Evolutionary conservation across 495 filamentous ascomycete species (phyloP), one percentile per base, ranked within the genome.

Genomic region (Annulohypoxylon bovei): DNA sequence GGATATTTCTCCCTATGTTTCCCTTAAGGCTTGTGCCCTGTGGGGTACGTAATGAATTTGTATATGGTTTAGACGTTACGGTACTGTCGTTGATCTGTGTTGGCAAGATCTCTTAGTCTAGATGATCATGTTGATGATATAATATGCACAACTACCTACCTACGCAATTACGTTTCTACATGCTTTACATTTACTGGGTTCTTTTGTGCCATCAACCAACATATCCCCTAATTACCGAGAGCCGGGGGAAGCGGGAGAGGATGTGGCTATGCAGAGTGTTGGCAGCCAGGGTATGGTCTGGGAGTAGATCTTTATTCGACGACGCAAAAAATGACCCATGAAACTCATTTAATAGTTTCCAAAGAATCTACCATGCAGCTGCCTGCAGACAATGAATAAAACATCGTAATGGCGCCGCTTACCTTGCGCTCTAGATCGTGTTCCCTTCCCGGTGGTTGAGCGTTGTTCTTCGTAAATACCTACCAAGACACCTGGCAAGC

Each of bases 271-370:
- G 61, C 61, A 55, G 12, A 9, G n/a, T 55, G 11, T 44, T n/a
- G 27, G 28, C 33, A n/a, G 16, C 47, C 23, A 23, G 49, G 50
- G 50, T 55, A 3, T 27, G 44, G 42, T 5, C 50, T 30, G n/a
- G 39, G 16, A 54, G 63, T n/a, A 58, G 53, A 52, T 58, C 63
- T 52, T 66, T 27, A 57, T 66, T 66, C 53, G 53, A 47, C 28
- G 40, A 58, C 28, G n/a, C 22, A 14, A 40, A 20, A 46, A 3
- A 22, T 46, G 39, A n/a, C 25, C 49, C 47, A 47, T 62, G 30
- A 32, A 49, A 20, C 58, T 62, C 58, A 62, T 62, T 62, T 50
- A 49, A 35, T 44, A 30, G 6, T 18, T 35, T 37, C 20, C 32
- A 27, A 14, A 39, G 2, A 40, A 40, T 27, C 5, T 42, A 18